phyloP scores from a whole-genome alignment of 1,284 basidiomycete genomes.

The Microbotryomycetes sp. region DNA sequence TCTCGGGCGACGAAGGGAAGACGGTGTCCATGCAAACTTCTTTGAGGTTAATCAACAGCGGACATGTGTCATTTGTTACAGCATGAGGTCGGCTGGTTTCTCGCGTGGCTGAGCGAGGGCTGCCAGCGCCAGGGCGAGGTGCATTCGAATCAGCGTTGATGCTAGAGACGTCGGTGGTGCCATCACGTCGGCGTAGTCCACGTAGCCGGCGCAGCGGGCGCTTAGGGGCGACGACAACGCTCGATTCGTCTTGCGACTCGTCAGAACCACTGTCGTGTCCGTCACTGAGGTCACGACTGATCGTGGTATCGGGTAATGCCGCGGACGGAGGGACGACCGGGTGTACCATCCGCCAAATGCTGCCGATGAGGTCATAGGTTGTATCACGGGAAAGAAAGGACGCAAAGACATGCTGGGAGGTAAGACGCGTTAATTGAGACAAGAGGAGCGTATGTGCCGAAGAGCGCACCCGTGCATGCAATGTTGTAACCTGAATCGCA shows the following conservation, averaged over 20 bases:
- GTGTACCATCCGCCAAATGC: slow-evolving; percentile 87
- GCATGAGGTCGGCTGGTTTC: slow-evolving; percentile 4
- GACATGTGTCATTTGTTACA: slow-evolving; percentile 21
- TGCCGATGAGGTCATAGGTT: slow-evolving; percentile 89
- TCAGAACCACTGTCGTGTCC: slow-evolving; percentile 32
- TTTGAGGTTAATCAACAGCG: slow-evolving; percentile 30
- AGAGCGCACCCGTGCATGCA: slow-evolving; percentile 48
- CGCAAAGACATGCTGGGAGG: slow-evolving; percentile 76
- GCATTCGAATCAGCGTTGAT: too few relatives aligned
- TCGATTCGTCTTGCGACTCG: slow-evolving; percentile 8
- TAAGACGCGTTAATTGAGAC: background rate
- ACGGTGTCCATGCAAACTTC: slow-evolving; percentile 26
- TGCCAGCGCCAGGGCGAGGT: slow-evolving; percentile 20
- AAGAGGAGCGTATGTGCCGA: background rate
- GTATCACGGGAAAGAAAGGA: slow-evolving; percentile 95
- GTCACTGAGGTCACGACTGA: slow-evolving; percentile 26
- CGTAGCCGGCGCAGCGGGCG: slow-evolving; percentile 27
- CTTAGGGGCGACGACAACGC: slow-evolving; percentile 12
- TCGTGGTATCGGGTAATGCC: slow-evolving; percentile 34
- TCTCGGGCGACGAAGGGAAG: slow-evolving; percentile 83
- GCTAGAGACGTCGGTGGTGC: too few relatives aligned
- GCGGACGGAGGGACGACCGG: slow-evolving; percentile 57
- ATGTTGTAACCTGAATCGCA: slow-evolving; percentile 83
- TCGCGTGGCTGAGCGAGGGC: slow-evolving; percentile 20
- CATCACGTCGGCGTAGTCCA: slow-evolving; percentile 8